These are phyloP conservation scores for Kazachstania martiniae DNA, from an alignment of 805 yeast genomes.

Conservation along the genomic window DNA sequence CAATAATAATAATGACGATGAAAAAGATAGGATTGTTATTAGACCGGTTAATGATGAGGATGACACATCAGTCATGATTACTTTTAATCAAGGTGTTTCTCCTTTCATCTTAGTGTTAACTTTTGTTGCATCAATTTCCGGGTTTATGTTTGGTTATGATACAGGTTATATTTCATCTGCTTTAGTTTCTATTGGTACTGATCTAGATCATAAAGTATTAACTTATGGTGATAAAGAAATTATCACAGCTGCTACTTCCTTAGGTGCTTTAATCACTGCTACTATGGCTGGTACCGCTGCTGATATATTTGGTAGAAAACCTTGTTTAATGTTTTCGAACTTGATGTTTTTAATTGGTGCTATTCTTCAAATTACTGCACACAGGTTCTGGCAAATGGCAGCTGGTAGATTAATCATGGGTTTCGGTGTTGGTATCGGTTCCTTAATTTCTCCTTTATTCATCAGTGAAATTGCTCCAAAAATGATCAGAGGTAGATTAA, in stretches of 20 bases:
- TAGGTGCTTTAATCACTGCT: conserved; percentile 83
- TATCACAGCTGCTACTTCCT: conserved; percentile 88
- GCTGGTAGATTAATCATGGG: conserved; percentile 90
- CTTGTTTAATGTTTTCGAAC: conserved; percentile 75
- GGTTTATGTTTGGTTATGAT: conserved; percentile 95
- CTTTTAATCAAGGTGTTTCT: conserved; percentile 46
- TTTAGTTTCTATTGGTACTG: conserved; percentile 72
- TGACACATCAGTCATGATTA: conserved; percentile 36
- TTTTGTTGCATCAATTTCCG: conserved; percentile 76
- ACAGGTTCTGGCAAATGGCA: conserved; percentile 82
- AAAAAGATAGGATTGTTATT: conserved; percentile 17
- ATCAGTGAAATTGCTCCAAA: conserved; percentile 89
- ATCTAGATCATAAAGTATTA: conserved; percentile 47
- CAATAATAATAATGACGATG: conserved; percentile 1
- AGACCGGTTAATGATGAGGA: conserved; percentile 39
- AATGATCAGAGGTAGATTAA: conserved; percentile 81
- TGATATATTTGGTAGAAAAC: conserved; percentile 75
- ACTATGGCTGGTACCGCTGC: conserved; percentile 72
- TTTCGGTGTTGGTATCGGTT: conserved; percentile 92
- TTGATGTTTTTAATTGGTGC: conserved; percentile 78
- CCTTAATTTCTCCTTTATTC: conserved; percentile 88
- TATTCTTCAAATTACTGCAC: conserved; percentile 69
- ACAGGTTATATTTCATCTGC: conserved; percentile 96
- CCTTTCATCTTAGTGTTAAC: conserved; percentile 58
- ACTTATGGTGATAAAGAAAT: conserved; percentile 76